These are phyloP conservation scores for Orbilia blumenaviensis DNA, from an alignment of 2,329 filamentous ascomycete genomes.

Conservation along the genomic window DNA sequence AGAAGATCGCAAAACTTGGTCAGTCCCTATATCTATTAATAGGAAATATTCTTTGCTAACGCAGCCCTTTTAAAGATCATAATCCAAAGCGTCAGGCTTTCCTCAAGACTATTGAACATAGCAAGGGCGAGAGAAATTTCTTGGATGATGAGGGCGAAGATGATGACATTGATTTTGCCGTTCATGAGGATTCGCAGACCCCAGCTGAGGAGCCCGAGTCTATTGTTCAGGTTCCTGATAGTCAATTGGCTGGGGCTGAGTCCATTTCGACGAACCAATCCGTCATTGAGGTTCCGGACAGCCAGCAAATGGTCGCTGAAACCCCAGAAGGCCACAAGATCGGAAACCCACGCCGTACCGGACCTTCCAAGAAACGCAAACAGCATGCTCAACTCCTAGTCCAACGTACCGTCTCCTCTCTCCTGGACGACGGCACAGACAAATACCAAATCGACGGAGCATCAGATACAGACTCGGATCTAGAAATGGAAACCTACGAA, in stretches of 20 bases:
- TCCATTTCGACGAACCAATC: neutral
- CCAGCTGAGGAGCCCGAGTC: constrained; percentile 4
- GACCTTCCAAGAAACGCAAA: constrained; percentile 22
- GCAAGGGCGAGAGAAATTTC: constrained; percentile 78
- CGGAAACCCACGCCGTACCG: constrained; percentile 34
- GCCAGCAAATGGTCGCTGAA: constrained; percentile 6
- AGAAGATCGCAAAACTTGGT: constrained; percentile 83
- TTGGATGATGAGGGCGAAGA: constrained; percentile 68
- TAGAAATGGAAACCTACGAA: constrained; percentile 34
- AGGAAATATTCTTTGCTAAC: neutral
- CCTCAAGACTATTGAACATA: constrained; percentile 86
- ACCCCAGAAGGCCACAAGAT: constrained; percentile 16
- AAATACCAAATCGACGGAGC: constrained; percentile 8
- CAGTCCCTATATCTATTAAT: constrained; percentile 46
- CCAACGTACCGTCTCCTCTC: constrained; percentile 31
- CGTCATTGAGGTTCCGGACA: constrained; percentile 26
- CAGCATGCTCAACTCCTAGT: constrained; percentile 32
- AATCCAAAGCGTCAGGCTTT: constrained; percentile 91
- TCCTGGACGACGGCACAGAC: constrained; percentile 34
- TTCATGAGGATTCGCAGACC: constrained; percentile 53
- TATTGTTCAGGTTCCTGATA: constrained; percentile 17
- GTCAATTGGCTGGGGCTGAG: neutral
- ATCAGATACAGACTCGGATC: constrained; percentile 53
- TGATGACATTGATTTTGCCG: constrained; percentile 60
- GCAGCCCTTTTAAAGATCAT: constrained; percentile 62